These are phyloP conservation scores for Tillandsia leiboldiana DNA, from an alignment of 176 grass and related monocot genomes.

Conservation along the genomic window DNA sequence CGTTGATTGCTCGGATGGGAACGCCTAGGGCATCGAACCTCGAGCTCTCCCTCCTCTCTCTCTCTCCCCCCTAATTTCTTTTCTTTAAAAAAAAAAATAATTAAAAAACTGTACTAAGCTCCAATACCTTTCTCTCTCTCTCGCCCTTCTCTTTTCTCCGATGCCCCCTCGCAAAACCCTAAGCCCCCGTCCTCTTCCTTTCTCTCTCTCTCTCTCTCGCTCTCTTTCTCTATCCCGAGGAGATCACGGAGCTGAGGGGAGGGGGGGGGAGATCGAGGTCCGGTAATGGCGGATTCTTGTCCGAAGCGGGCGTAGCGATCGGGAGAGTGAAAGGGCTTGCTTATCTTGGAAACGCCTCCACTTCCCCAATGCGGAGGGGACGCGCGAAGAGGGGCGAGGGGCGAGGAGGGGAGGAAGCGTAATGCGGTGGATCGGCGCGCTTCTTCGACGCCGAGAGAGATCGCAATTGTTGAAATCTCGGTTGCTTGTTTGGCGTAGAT, in stretches of 20 bases:
- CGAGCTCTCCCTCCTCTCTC: conserved; percentile 9
- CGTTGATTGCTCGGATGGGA: conserved; percentile 31
- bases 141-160: not conserved
- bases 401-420: too few relatives aligned
- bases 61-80: not conserved
- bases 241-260: not conserved
- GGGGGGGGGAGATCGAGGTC: not conserved
- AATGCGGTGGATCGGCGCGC: too few relatives aligned
- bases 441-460: too few relatives aligned
- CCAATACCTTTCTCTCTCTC: not conserved
- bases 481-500: too few relatives aligned
- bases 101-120: conserved; percentile 2
- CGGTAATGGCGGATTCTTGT: conserved; percentile 2
- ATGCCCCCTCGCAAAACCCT: not conserved
- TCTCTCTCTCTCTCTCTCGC: not conserved
- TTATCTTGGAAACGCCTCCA: too few relatives aligned
- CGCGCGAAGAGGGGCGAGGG: too few relatives aligned
- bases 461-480: too few relatives aligned
- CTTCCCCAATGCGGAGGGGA: too few relatives aligned
- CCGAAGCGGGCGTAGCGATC: not conserved
- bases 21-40: conserved; percentile 21
- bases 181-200: not conserved
- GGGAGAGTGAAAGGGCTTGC: not conserved
- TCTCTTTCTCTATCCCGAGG: not conserved
- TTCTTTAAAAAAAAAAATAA: conserved; percentile 3